Evolutionary conservation across 2,329 filamentous ascomycete genomes (phyloP).

Genomic region (Stachybotrys chartarum): DNA sequence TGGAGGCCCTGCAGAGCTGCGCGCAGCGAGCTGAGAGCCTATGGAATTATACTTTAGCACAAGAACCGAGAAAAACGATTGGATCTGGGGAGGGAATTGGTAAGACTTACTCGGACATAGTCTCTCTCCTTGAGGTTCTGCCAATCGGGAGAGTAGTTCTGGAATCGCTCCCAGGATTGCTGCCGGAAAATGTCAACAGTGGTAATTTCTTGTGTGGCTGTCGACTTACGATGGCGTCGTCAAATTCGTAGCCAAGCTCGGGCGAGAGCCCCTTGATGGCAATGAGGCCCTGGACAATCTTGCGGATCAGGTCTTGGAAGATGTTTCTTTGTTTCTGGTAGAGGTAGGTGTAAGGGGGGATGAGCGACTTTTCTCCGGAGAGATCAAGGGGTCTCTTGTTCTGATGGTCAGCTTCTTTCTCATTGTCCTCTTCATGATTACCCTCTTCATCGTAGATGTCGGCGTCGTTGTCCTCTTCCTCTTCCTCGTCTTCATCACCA

Average conservation of each 20-base stretch:
- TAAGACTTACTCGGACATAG: background rate
- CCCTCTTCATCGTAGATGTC: background rate
- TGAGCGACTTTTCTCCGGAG: background rate
- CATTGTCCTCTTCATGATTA: background rate
- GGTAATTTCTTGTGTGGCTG: background rate
- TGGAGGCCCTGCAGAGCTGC: background rate
- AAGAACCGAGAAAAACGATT: background rate
- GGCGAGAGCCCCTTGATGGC: background rate
- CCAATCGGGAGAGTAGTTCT: background rate
- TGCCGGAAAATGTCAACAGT: background rate
- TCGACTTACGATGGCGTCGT: constrained; percentile 1
- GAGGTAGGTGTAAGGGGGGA: background rate
- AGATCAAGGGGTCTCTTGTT: no score
- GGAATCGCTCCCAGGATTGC: background rate
- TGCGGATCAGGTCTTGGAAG: background rate
- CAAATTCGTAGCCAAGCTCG: background rate
- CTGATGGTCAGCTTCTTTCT: background rate
- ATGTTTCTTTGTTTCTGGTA: background rate
- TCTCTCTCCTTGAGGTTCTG: background rate
- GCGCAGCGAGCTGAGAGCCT: background rate
- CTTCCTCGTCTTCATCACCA: no score
- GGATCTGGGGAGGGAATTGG: no score
- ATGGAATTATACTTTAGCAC: background rate
- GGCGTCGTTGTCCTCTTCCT: background rate
- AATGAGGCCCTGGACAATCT: background rate